Evolutionary conservation across 345 rosid genomes (phyloP).

Genomic region (Lepidium didymum): DNA sequence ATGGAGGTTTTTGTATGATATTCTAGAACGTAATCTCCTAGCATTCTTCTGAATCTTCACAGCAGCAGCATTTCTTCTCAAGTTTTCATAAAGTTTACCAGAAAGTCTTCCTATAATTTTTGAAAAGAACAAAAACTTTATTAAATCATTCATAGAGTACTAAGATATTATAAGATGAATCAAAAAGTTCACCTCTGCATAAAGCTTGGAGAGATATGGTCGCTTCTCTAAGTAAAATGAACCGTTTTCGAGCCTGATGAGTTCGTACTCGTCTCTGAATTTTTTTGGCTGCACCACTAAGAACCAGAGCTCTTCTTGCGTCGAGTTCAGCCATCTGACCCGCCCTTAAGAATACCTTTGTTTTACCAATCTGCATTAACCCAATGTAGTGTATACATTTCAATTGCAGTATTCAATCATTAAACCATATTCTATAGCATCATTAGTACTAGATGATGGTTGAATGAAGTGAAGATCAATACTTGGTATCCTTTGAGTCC

Average conservation of each 20-base stretch:
- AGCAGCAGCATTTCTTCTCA: constrained; percentile 57
- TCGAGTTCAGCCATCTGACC: constrained; percentile 99
- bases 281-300: constrained; percentile 69
- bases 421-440: background rate
- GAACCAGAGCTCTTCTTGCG: constrained; percentile 73
- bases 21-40: constrained; percentile 41
- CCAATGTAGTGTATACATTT: background rate
- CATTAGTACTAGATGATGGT: background rate
- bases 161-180: background rate
- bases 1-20: constrained; percentile 47
- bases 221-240: constrained; percentile 59
- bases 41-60: constrained; percentile 62
- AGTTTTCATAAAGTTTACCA: constrained; percentile 33
- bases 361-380: constrained; percentile 72
- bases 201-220: constrained; percentile 50
- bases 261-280: constrained; percentile 73
- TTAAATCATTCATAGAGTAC: background rate
- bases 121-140: background rate
- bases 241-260: constrained; percentile 58
- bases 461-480: background rate
- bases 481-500: constrained; percentile 95
- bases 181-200: constrained; percentile 52
- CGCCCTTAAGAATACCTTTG: constrained; percentile 88
- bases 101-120: constrained; percentile 55
- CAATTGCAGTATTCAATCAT: background rate